A percentile compares a stretch with the other conserved stretches of the same genome.
Conservation (phyloP, 139 green algal species). For the Coelastrella sp. region DNA sequence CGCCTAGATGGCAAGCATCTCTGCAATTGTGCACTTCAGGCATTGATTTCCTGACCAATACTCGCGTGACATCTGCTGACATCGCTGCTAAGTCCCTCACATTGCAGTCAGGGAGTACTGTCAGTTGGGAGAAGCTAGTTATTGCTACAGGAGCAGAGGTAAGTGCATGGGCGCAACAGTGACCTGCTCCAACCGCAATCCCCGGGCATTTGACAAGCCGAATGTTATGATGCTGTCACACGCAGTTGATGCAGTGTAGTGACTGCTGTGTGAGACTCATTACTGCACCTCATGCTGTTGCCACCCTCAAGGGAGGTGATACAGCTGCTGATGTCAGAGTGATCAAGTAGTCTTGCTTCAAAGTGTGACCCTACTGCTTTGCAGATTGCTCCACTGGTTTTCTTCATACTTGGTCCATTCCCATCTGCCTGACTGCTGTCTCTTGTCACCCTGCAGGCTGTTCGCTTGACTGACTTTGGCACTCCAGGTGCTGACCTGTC, state of each 20-base stretch:
- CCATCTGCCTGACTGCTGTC: background rate
- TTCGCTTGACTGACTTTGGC: constrained; percentile 76
- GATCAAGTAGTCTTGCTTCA: too few species aligned
- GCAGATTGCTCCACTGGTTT: too few species aligned
- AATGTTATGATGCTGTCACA: too few species aligned
- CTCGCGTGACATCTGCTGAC: constrained; percentile 68
- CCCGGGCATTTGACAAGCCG: too few species aligned
- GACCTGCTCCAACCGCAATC: too few species aligned
- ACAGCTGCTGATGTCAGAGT: too few species aligned
- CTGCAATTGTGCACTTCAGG: too few species aligned
- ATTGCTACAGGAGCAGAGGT: constrained; percentile 87
- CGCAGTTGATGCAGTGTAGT: background rate
- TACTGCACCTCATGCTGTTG: constrained; percentile 1
- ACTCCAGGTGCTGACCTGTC: constrained; percentile 75
- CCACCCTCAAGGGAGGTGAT: background rate
- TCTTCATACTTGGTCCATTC: too few species aligned
- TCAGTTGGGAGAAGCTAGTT: constrained; percentile 86
- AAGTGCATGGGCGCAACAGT: too few species aligned
- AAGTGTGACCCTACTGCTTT: too few species aligned
- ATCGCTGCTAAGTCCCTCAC: constrained; percentile 72
- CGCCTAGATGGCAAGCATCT: too few species aligned
- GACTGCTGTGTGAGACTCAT: background rate
- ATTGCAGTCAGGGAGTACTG: constrained; percentile 61
- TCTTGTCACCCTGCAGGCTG: constrained; percentile 4
- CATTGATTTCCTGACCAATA: constrained; percentile 78